Evolutionary conservation across 2,329 filamentous ascomycete species (phyloP).

Genomic region (Ophiostoma himal-ulmi): DNA sequence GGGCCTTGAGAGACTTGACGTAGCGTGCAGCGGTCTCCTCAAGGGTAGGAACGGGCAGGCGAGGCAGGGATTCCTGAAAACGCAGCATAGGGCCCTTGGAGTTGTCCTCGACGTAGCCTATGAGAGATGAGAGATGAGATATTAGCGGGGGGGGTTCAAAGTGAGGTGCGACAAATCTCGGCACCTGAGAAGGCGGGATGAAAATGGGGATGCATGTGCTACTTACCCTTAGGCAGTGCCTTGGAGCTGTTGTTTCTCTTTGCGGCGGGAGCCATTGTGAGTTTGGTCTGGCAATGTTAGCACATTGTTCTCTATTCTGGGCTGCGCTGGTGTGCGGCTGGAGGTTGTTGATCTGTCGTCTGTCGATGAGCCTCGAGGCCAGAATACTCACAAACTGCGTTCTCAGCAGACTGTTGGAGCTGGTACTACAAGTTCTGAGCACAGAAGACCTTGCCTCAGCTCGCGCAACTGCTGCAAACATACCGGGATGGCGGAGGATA

Average conservation of each 20-base stretch:
- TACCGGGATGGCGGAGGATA: constrained; percentile 25
- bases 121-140: background rate
- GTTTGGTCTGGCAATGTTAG: constrained; percentile 23
- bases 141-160: background rate
- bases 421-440: constrained; percentile 28
- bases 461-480: constrained; percentile 36
- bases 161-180: background rate
- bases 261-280: constrained; percentile 48
- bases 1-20: constrained; percentile 70
- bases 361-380: background rate
- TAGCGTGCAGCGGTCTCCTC: constrained; percentile 77
- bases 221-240: constrained; percentile 26
- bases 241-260: constrained; percentile 52
- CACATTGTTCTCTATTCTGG: background rate
- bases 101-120: constrained; percentile 73
- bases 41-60: constrained; percentile 71
- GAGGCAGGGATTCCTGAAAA: constrained; percentile 79
- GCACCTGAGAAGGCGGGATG: background rate
- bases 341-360: background rate
- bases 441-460: constrained; percentile 35
- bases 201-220: background rate
- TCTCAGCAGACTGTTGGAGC: constrained; percentile 25
- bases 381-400: constrained; percentile 22
- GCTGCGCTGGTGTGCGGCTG: background rate
- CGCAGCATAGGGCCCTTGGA: constrained; percentile 76